These are phyloP conservation scores for Fraxinus angustifolia DNA, from an alignment of 305 asterid genomes.

Conservation along the genomic window DNA sequence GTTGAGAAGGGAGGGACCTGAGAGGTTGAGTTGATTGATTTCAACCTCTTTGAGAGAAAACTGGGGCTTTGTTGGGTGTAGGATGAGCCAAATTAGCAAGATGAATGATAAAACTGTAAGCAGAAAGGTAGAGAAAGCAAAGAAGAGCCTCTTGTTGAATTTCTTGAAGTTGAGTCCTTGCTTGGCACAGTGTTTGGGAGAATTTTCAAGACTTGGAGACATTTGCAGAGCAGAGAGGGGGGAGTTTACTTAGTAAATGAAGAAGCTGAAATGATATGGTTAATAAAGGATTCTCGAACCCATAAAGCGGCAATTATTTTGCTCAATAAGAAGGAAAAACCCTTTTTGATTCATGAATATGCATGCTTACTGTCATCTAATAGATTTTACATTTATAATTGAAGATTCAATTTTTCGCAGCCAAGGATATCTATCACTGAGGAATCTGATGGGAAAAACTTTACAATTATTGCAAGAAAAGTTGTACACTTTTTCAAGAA, in stretches of 20 bases:
- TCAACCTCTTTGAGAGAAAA: conserved; percentile 64
- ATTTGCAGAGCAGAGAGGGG: conserved; percentile 32
- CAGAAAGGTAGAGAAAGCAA: conserved; percentile 45
- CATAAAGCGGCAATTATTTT: conserved; percentile 36
- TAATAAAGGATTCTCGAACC: conserved; percentile 26
- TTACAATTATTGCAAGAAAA: conserved; percentile 51
- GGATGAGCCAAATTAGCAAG: conserved; percentile 66
- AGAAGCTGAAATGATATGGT: conserved; percentile 28
- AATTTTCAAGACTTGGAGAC: conserved; percentile 59
- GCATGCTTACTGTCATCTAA: conserved; percentile 34
- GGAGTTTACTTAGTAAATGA: conserved; percentile 29
- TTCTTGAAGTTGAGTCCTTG: conserved; percentile 31
- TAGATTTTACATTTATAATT: conserved; percentile 30
- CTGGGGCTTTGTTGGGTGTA: conserved; percentile 74
- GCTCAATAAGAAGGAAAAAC: neutral
- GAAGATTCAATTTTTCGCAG: conserved; percentile 21
- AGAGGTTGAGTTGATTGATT: conserved; percentile 70
- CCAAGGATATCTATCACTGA: conserved; percentile 16
- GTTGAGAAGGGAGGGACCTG: conserved; percentile 60
- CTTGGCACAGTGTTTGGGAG: conserved; percentile 88
- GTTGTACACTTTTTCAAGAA: conserved; percentile 34
- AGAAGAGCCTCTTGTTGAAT: conserved; percentile 52
- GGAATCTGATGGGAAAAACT: conserved; percentile 37
- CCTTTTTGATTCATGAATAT: conserved; percentile 52
- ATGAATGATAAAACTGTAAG: conserved; percentile 60